Base-by-base conservation (phyloP, 495 filamentous ascomycete genomes). In the Penicillium paxilli region DNA sequence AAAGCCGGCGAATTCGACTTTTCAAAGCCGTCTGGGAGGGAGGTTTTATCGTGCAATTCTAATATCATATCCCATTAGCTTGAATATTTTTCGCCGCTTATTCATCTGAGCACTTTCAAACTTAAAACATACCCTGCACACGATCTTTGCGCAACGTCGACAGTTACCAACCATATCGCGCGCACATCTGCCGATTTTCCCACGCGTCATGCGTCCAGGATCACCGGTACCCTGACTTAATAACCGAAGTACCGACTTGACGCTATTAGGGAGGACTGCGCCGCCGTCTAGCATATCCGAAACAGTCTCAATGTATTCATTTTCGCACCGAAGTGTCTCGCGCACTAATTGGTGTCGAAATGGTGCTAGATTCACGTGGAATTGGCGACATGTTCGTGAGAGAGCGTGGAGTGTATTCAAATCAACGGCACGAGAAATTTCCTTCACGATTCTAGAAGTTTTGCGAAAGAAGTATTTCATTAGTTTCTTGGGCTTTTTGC, bases 41-140 rank as follows among this genome's bases (percentile, higher is more conserved):
- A 0, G 87, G 83, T 71, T 96, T 94, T 61, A 86, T 83, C 12
- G 85, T 87, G 73, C 92, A 96, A 59, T 96, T 96, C 89, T 95
- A 58, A 17, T n/a, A 48, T 33, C 5, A 28, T 14, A 41, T 55
- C 20, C 51, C 48, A 32, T 10, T 2, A 44, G 17, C 9, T 14
- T 10, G 9, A 14, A 7, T 4, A n/a, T n/a, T n/a, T n/a, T n/a
- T n/a, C n/a, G n/a, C n/a, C n/a, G n/a, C n/a, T n/a, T n/a, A n/a
- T n/a, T n/a, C 9, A 42, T 23, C 40, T 8, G 5, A 5, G n/a
- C 21, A 21, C 10, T 20, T 6, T 7, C 9, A 22, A 3, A 21
- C n/a, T 42, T 23, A 25, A 23, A 17, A 52, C 63, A 47, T 74
- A 95, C 91, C 63, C 92, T 79, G 63, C 92, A 96, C 11, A 94